phyloP scores from a whole-genome alignment of 148 eudicot genomes.

The Cornus controversa region DNA sequence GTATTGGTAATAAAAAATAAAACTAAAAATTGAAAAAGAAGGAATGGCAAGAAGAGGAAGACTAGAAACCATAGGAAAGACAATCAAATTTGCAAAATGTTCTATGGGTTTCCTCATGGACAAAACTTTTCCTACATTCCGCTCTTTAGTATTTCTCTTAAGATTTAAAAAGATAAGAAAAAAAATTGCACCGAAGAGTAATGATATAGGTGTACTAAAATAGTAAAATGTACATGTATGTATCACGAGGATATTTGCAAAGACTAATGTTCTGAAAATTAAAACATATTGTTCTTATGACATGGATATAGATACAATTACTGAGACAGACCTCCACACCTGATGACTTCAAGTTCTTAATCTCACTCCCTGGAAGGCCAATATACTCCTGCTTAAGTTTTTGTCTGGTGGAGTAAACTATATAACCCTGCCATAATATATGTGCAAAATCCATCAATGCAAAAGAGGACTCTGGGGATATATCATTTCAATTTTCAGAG shows the following conservation, averaged over 20 bases:
- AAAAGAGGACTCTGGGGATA: not conserved
- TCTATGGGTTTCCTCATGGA: not conserved
- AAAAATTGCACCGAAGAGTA: not conserved
- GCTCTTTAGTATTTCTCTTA: not conserved
- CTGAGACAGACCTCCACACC: conserved; percentile 74
- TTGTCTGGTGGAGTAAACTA: conserved; percentile 66
- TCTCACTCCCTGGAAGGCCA: conserved; percentile 72
- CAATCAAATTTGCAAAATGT: not conserved
- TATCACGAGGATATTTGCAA: not conserved
- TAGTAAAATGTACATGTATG: not conserved
- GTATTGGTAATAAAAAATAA: too few species aligned
- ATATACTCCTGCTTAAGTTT: conserved; percentile 81
- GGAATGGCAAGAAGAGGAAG: too few species aligned
- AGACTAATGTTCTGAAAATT: not conserved
- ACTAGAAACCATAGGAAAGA: too few species aligned
- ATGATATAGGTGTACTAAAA: not conserved
- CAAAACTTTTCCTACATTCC: not conserved
- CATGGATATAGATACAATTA: conserved; percentile 3
- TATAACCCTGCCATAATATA: conserved; percentile 62
- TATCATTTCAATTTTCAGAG: not conserved
- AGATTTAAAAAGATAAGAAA: not conserved
- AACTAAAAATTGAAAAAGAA: too few species aligned
- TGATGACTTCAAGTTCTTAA: conserved; percentile 67
- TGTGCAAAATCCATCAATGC: not conserved
- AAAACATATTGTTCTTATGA: not conserved